These are phyloP conservation scores for Gracilaria domingensis DNA, from an alignment of 23 red algal species.

Conservation along the genomic window DNA sequence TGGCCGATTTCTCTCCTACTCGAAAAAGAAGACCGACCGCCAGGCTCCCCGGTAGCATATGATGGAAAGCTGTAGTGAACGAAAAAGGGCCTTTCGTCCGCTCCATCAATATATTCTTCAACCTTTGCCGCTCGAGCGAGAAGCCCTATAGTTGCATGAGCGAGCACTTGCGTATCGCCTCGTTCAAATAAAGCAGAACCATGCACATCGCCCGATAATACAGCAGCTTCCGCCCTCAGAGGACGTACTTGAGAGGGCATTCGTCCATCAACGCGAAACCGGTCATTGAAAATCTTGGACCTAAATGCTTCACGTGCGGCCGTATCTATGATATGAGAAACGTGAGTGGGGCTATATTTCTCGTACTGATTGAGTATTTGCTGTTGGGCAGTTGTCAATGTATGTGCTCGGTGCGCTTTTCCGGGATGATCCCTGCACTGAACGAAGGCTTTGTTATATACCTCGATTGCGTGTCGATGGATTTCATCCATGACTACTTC, in stretches of 20 bases:
- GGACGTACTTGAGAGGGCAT: conserved; percentile 62
- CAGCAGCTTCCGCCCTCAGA: conserved; percentile 57
- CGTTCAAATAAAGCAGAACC: conserved; percentile 85
- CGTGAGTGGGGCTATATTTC: neutral
- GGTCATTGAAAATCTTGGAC: conserved; percentile 20
- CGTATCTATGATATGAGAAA: neutral
- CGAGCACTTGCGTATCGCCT: conserved; percentile 93
- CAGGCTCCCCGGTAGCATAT: conserved; percentile 73
- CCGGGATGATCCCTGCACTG: conserved; percentile 52
- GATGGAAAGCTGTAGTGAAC: conserved; percentile 96
- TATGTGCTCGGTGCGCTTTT: conserved; percentile 58
- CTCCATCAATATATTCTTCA: conserved; percentile 80
- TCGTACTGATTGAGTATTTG: conserved; percentile 21
- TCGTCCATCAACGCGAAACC: conserved; percentile 77
- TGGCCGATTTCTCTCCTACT: conserved; percentile 93
- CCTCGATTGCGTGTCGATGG: neutral
- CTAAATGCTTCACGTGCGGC: conserved; percentile 65
- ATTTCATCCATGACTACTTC: neutral
- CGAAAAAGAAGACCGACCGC: conserved; percentile 10
- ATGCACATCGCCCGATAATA: conserved; percentile 81
- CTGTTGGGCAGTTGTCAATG: conserved; percentile 53
- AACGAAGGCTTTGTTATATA: conserved; percentile 43
- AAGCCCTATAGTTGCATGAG: conserved; percentile 87
- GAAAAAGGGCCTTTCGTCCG: conserved; percentile 71
- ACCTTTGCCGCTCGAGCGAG: conserved; percentile 53